These are phyloP conservation scores for Saccharomyces hybrid DNA, from an alignment of 1,139 yeast species.

Conservation along the genomic window DNA sequence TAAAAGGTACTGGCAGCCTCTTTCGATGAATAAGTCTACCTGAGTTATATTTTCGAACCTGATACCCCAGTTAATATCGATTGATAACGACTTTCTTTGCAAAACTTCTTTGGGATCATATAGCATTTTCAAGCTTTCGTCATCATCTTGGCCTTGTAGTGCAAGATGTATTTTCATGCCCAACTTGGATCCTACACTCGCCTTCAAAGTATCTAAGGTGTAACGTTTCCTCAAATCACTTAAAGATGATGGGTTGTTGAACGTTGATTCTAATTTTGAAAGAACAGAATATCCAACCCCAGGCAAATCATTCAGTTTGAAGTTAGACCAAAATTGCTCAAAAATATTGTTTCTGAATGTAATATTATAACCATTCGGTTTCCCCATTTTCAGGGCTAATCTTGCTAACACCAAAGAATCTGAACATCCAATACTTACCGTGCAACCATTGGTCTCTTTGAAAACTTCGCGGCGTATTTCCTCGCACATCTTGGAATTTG, in stretches of 20 bases:
- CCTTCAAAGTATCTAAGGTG: constrained; percentile 31
- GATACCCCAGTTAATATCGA: constrained; percentile 89
- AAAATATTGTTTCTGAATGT: constrained; percentile 32
- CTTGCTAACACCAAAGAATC: constrained; percentile 70
- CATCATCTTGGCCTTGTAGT: constrained; percentile 54
- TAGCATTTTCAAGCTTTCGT: constrained; percentile 29
- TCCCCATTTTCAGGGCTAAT: constrained; percentile 65
- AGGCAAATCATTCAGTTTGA: constrained; percentile 60
- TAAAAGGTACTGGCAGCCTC: constrained; percentile 54
- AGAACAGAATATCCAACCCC: constrained; percentile 67
- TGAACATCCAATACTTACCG: constrained; percentile 74
- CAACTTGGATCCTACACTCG: constrained; percentile 57
- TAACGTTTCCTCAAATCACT: constrained; percentile 5
- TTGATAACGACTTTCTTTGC: constrained; percentile 69
- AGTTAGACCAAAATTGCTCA: constrained; percentile 36
- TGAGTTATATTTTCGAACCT: constrained; percentile 56
- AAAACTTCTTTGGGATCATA: constrained; percentile 38
- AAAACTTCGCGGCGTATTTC: constrained; percentile 41
- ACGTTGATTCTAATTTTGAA: constrained; percentile 33
- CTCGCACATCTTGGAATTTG: constrained; percentile 19
- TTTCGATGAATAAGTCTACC: constrained; percentile 53
- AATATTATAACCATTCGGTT: constrained; percentile 60
- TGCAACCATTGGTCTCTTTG: constrained; percentile 45
- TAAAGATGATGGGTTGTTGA: constrained; percentile 3
- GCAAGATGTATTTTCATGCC: constrained; percentile 46